Percentiles rank a stretch among this genome's conserved stretches.
These are phyloP conservation scores for Daldinia grandis DNA, from an alignment of 495 filamentous ascomycete genomes.

Conservation along the genomic window DNA sequence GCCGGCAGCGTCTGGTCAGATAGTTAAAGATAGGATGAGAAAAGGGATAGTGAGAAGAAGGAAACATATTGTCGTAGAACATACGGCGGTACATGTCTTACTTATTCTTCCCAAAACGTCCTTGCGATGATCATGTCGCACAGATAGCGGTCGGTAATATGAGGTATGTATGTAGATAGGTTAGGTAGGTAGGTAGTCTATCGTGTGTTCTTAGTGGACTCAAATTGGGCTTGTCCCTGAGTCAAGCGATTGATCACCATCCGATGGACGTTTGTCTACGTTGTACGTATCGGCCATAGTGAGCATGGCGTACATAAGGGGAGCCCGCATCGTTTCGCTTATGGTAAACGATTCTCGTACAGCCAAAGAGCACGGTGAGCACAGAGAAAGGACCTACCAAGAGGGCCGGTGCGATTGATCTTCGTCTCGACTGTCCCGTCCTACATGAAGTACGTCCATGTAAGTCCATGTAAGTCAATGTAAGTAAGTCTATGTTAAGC, in stretches of 20 bases:
- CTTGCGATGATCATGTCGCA: slow-evolving; percentile 23
- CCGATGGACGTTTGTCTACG: slow-evolving; percentile 9
- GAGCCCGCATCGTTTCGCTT: not conserved
- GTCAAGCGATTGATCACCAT: slow-evolving; percentile 31
- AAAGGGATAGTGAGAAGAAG: slow-evolving; percentile 8
- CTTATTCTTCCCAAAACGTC: slow-evolving; percentile 14
- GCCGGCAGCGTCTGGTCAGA: slow-evolving; percentile 34
- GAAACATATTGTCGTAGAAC: not conserved
- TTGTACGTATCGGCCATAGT: slow-evolving; percentile 9
- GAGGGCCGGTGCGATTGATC: slow-evolving; percentile 23
- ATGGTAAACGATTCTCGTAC: not conserved
- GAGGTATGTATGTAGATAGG: too few species aligned
- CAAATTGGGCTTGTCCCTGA: slow-evolving; percentile 10
- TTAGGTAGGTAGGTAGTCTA: too few species aligned
- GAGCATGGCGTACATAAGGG: too few species aligned
- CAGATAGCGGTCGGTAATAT: slow-evolving; percentile 20
- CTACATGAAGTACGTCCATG: not conserved
- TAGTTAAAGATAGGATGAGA: not conserved
- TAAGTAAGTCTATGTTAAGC: not conserved
- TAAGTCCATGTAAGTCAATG: not conserved
- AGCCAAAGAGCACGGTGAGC: slow-evolving; percentile 3
- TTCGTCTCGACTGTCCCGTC: slow-evolving; percentile 34
- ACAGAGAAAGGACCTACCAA: slow-evolving; percentile 5
- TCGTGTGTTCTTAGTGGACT: slow-evolving; percentile 11
- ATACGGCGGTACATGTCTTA: slow-evolving; percentile 15